Base-by-base conservation (phyloP, 257 asterid species). In the Petunia secreta region DNA sequence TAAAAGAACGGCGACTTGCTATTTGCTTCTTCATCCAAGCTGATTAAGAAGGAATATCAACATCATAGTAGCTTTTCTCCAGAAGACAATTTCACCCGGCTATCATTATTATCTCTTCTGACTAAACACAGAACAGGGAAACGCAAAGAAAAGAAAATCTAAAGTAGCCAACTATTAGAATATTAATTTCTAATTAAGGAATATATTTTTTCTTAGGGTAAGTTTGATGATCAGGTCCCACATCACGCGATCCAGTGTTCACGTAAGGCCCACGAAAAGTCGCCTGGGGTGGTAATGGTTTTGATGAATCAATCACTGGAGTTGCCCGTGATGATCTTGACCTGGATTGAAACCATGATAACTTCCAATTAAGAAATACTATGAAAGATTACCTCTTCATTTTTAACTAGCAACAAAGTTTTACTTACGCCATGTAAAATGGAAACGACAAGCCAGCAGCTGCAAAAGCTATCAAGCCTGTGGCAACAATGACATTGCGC, bases 261-360 rank as follows among this genome's bases (percentile, higher is more conserved):
- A 96, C 54, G 48, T 96, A 96, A 81, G 99, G 99, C 75, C 98
- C 98, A 48, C 99, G 91, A 80, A 94, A 96, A 54, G 98, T 91
- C 43, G 98, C 98, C 79, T 96, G 99, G 39, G 98, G 98, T 6
- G 98, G 99, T 82, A 94, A 87, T 25, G 98, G 86, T 89, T 92
- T 96, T 73, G 99, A 94, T 53, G 99, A 88, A 86, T 96, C 99
- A 37, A 94, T 96, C 57, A 94, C 92, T 0, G 98, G 99, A 63
- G 85, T 82, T 54, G 79, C 40, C 46, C 67, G 89, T 60, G 97
- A 89, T 62, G 99, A 91, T 82, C 82, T 90, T 15, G 97, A 66
- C 85, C 98, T 95, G 91, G 15, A 81, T 50, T 75, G 63, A 7
- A 3, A 58, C 14, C 14, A 14, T 1, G 48, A 41, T 69, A 62